Evolutionary conservation across 2,329 filamentous ascomycete genomes (phyloP), one percentile per base, ranked within the genome.

Genomic region (Nothopassalora personata): DNA sequence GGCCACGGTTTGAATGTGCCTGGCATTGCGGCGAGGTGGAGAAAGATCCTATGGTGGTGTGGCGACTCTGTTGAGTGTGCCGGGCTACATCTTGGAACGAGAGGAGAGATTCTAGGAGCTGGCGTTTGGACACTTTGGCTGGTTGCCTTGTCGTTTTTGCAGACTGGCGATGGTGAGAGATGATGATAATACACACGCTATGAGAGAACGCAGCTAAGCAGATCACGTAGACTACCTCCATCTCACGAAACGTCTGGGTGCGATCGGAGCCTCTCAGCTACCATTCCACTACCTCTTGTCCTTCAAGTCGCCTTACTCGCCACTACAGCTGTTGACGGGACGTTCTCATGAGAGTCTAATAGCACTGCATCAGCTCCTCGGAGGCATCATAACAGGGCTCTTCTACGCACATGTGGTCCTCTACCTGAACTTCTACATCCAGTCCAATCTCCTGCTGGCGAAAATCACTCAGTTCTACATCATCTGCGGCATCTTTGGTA

Each of bases 171-270:
- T 68, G 82, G 82, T 84, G 73, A 61, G 79, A 23, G 67, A 31
- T 33, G 67, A 31, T 33, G n/a, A 5, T 8, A 13, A 45, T 11
- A 47, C 23, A 52, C 34, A 45, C 27, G 47, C 19, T 34, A 30
- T n/a, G 7, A 10, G n/a, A 30, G 6, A 19, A 30, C 34, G 19
- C 18, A 8, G 36, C 52, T 36, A 43, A 46, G 30, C n/a, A 28
- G 8, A 23, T 19, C 8, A 49, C 13, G 28, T 45, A 85, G 84
- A 86, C 70, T 86, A 86, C 58, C 75, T 86, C 31, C 84, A 86
- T 69, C 72, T 86, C 27, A 86, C 84, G 27, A 86, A 85, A 72
- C 79, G 83, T 5, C 77, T 86, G 55, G 84, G 81, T 18, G 82
- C 83, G 50, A 77, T 86, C 53, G 82, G 76, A 23, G 76, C 83